phyloP scores from a whole-genome alignment of 1,139 yeast species.

The Candida neerlandica region DNA sequence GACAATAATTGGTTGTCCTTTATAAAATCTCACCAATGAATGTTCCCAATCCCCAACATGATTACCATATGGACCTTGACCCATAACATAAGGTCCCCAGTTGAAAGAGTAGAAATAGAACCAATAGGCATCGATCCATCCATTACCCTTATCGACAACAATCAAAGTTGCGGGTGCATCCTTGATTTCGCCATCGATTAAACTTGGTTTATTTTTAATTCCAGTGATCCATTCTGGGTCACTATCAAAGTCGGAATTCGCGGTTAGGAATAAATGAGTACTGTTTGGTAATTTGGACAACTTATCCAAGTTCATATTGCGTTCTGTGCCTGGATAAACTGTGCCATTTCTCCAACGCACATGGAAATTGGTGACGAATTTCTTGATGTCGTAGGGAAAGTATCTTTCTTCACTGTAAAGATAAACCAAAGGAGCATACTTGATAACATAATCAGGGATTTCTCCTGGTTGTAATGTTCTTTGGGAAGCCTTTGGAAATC shows the following conservation, averaged over 20 bases:
- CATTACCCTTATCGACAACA: constrained; percentile 90
- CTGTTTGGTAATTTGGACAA: constrained; percentile 36
- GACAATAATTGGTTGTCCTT: constrained; percentile 82
- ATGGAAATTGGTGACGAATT: constrained; percentile 67
- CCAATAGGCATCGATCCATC: constrained; percentile 94
- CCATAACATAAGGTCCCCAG: constrained; percentile 96
- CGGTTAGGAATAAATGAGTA: constrained; percentile 52
- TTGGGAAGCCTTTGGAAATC: constrained; percentile 32
- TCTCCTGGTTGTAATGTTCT: constrained; percentile 51
- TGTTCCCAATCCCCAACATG: constrained; percentile 99
- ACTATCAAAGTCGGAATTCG: constrained; percentile 67
- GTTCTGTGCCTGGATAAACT: constrained; percentile 38
- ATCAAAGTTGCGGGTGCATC: constrained; percentile 82
- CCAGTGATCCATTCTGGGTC: constrained; percentile 94
- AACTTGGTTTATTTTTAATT: constrained; percentile 61
- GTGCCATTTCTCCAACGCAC: constrained; percentile 53
- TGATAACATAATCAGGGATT: constrained; percentile 74
- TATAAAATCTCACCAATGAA: constrained; percentile 77
- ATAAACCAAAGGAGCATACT: constrained; percentile 79
- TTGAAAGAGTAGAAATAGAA: constrained; percentile 94
- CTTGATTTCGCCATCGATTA: constrained; percentile 67
- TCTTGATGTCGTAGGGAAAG: constrained; percentile 77
- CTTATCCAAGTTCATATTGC: constrained; percentile 38
- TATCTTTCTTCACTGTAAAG: constrained; percentile 87
- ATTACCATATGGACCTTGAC: constrained; percentile 94